Percentiles rank a stretch among this genome's conserved stretches.
Evolutionary conservation across 495 filamentous ascomycete genomes (phyloP).

Genomic region (Aspergillus mulundensis): DNA sequence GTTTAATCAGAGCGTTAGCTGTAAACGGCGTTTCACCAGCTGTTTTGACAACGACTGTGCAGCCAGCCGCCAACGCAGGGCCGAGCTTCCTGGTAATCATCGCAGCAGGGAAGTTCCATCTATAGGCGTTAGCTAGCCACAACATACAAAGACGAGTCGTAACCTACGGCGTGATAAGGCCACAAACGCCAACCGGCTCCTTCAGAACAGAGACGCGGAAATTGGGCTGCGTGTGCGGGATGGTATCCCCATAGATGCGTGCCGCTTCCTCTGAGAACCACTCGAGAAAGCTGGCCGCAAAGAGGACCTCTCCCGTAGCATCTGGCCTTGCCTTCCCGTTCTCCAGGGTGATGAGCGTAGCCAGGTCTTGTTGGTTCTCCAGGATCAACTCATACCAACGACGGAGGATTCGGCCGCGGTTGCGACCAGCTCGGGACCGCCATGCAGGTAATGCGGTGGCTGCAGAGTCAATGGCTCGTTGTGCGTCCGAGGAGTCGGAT

Average conservation of each 20-base stretch:
- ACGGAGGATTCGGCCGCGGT: neutral
- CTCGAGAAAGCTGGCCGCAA: constrained; percentile 55
- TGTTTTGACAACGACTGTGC: constrained; percentile 59
- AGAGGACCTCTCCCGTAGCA: constrained; percentile 54
- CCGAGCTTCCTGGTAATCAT: constrained; percentile 67
- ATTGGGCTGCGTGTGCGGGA: constrained; percentile 49
- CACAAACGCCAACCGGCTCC: constrained; percentile 60
- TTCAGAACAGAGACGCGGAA: constrained; percentile 64
- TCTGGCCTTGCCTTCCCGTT: constrained; percentile 60
- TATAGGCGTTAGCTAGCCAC: too few relatives aligned
- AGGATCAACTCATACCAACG: neutral
- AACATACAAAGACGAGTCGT: constrained; percentile 35
- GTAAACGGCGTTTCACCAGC: constrained; percentile 59
- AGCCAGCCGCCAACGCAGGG: constrained; percentile 67
- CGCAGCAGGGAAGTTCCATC: constrained; percentile 58
- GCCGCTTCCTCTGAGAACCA: constrained; percentile 68
- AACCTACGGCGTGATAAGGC: constrained; percentile 38
- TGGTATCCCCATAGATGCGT: constrained; percentile 58
- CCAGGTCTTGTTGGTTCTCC: neutral
- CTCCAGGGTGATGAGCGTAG: constrained; percentile 42
- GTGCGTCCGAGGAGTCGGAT: neutral
- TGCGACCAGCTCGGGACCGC: neutral
- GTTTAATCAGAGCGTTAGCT: constrained; percentile 46
- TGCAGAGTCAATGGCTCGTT: neutral
- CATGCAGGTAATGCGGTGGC: neutral